A percentile compares a stretch with the other conserved stretches of the same genome.
Evolutionary conservation across 179 eudicot species (phyloP).

Genomic region (Silene coronaria): DNA sequence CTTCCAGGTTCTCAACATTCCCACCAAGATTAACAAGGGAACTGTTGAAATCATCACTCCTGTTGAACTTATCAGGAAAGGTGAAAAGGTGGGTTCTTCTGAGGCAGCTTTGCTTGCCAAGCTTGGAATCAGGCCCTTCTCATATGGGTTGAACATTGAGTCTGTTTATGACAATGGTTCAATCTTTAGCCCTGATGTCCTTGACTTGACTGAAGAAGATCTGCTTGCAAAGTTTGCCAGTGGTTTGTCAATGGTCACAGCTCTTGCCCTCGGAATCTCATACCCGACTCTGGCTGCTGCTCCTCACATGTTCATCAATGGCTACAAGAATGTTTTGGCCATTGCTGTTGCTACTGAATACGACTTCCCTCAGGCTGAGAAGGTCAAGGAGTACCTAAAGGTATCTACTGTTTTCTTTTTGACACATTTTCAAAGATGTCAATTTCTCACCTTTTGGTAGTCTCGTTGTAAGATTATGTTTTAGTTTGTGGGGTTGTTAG

Average conservation of each 20-base stretch:
- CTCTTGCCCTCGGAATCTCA: constrained; percentile 50
- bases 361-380: constrained; percentile 69
- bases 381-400: constrained; percentile 72
- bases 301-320: constrained; percentile 81
- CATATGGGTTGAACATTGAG: constrained; percentile 59
- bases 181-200: constrained; percentile 72
- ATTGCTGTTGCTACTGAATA: constrained; percentile 64
- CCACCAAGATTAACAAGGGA: constrained; percentile 93
- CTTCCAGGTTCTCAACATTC: constrained; percentile 81
- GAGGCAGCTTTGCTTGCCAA: constrained; percentile 85
- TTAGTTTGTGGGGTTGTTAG: no score
- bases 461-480: no score
- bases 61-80: constrained; percentile 76
- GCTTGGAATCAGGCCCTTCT: constrained; percentile 80
- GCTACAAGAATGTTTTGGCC: constrained; percentile 66
- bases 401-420: constrained; percentile 19
- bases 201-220: constrained; percentile 75
- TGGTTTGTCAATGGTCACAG: constrained; percentile 57
- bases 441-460: no score
- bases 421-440: no score
- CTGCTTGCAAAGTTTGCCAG: constrained; percentile 50
- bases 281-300: constrained; percentile 80
- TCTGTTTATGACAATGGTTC: constrained; percentile 74
- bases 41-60: constrained; percentile 83
- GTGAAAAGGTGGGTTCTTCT: constrained; percentile 85